phyloP scores from a whole-genome alignment of 129 eudicot species.

The Oenanthe sinensis region DNA sequence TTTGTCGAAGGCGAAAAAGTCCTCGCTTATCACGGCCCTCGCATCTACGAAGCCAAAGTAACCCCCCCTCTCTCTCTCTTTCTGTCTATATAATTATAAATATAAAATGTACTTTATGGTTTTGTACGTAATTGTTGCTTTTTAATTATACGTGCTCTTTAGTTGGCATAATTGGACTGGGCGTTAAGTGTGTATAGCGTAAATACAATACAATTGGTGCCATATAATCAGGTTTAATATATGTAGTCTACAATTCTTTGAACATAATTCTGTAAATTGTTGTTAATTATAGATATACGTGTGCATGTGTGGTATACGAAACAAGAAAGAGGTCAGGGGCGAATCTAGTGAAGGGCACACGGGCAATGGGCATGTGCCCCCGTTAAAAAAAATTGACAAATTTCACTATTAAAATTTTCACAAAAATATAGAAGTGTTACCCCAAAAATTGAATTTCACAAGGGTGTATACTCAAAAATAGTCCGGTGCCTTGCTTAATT shows the following conservation, averaged over 20 bases:
- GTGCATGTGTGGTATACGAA: neutral
- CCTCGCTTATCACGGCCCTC: slow-evolving; percentile 81
- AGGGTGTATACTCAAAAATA: too few relatives aligned
- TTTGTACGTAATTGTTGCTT: neutral
- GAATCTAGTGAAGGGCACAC: too few relatives aligned
- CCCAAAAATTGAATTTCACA: too few relatives aligned
- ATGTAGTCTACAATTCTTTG: neutral
- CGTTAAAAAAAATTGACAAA: too few relatives aligned
- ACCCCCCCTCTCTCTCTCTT: neutral
- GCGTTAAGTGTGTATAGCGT: neutral
- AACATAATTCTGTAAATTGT: neutral
- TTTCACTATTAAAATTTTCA: too few relatives aligned
- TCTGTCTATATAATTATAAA: neutral
- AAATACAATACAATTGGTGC: neutral
- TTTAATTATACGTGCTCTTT: neutral
- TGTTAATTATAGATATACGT: neutral
- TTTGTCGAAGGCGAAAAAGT: slow-evolving; percentile 73
- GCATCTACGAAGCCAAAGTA: slow-evolving; percentile 79
- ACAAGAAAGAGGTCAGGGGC: too few relatives aligned
- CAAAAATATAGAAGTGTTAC: too few relatives aligned
- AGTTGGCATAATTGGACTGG: neutral
- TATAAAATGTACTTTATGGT: neutral
- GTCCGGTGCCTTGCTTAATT: too few relatives aligned
- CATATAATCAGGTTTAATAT: neutral
- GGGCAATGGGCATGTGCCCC: too few relatives aligned